A percentile compares a stretch with the other conserved stretches of the same genome.
Evolutionary conservation across 2,329 filamentous ascomycete genomes (phyloP).

Genomic region (Penicillium sp.): DNA sequence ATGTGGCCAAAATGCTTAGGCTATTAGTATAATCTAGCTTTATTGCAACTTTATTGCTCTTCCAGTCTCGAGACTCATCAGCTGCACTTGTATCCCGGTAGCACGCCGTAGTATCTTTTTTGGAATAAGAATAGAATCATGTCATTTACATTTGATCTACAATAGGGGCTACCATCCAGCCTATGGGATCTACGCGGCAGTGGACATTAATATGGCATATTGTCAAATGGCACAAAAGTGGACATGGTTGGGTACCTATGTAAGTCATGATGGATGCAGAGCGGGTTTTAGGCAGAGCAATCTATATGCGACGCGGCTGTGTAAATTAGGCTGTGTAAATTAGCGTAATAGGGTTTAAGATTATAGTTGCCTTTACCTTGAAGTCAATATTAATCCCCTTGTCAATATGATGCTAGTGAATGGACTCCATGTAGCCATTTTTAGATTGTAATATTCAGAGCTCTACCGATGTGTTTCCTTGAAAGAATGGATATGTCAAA

Average conservation of each 20-base stretch:
- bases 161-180: not conserved
- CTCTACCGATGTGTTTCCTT: not conserved
- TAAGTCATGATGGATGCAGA: not conserved
- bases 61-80: not conserved
- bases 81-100: not conserved
- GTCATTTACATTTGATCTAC: not conserved
- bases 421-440: not conserved
- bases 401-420: not conserved
- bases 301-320: not conserved
- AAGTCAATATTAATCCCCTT: not conserved
- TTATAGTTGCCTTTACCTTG: no score
- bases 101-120: not conserved
- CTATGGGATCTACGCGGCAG: not conserved
- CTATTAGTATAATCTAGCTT: not conserved
- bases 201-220: not conserved
- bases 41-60: not conserved
- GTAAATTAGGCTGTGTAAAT: not conserved
- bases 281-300: not conserved
- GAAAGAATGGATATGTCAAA: not conserved
- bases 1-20: slow-evolving; percentile 2
- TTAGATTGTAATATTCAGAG: not conserved
- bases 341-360: not conserved
- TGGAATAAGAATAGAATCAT: not conserved
- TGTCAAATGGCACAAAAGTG: not conserved
- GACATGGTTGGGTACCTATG: not conserved